Evolutionary conservation across 495 filamentous ascomycete species (phyloP), one percentile per base, ranked within the genome.

Genomic region (Xeromyces bisporus): DNA sequence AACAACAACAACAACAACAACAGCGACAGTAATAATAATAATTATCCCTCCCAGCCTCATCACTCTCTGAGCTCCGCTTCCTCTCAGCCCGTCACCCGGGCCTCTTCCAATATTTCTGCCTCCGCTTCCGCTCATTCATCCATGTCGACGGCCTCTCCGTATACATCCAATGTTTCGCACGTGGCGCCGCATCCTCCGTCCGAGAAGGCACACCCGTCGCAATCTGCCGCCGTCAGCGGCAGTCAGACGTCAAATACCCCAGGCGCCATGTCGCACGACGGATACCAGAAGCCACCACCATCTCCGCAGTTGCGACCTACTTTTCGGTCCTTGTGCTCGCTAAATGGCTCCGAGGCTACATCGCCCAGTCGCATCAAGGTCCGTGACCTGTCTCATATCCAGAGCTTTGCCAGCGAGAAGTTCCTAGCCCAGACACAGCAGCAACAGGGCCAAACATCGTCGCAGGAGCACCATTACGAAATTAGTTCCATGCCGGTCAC

Each of bases 401-500:
- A 86, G 48, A 83, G 77, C 43, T 79, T 94, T 34, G 83, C 81
- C 23, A 76, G 60, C 27, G 79, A 86, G 31, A 76, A 82, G 33
- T 59, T 75, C 29, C 50, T 77, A 43, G 71, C 57, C 28, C 64
- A 52, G 42, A 55, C 60, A 17, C 51, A 64, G 31, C 46, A 56
- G 41, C 42, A 57, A 35, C 47, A 56, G 41, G 58, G 68, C 21
- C 70, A 77, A 43, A n/a, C n/a, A n/a, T 48, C 45, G 28, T 23
- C 41, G 5, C 51, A 55, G 27, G 55, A 54, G n/a, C 62, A 63
- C 33, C 63, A 68, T 33, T 99, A 92, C 50, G 89, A 96, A 53
- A 96, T 99, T 39, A 94, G 86, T 55, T 78, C 74, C 31, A 99
- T 99, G 89, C 87, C 91, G 29, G 89, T 96, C 38, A 69, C 72